These are phyloP conservation scores for Neurospora tetraspora DNA, from an alignment of 495 filamentous ascomycete genomes.

Conservation along the genomic window DNA sequence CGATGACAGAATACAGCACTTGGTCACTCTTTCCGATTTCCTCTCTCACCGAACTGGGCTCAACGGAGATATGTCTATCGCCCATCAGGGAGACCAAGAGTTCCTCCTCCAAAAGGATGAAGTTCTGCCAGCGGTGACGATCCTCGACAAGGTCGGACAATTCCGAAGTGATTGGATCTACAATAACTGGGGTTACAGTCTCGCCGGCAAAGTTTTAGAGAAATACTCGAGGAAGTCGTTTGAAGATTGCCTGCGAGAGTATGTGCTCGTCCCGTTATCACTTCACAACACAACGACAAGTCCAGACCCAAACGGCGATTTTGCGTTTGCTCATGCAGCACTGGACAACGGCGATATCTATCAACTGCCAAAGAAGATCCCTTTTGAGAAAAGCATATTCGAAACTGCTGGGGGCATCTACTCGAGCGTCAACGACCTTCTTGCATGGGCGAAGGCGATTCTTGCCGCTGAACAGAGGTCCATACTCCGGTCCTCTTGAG, in stretches of 20 bases:
- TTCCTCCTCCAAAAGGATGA: not conserved
- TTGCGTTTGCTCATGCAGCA: conserved; percentile 2
- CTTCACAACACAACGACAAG: not conserved
- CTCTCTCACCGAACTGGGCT: conserved; percentile 6
- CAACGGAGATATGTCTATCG: not conserved
- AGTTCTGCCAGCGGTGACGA: not conserved
- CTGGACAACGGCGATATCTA: not conserved
- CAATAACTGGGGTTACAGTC: conserved; percentile 16
- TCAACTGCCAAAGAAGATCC: conserved; percentile 2
- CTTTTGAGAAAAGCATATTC: conserved; percentile 12
- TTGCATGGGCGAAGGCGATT: not conserved
- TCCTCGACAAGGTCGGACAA: not conserved
- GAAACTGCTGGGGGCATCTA: conserved; percentile 7
- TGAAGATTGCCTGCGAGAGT: conserved; percentile 1
- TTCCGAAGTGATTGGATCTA: conserved; percentile 13
- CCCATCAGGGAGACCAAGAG: not conserved
- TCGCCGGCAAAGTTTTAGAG: conserved; percentile 16
- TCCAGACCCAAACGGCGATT: not conserved
- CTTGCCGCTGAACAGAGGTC: not conserved
- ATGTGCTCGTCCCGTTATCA: conserved; percentile 4
- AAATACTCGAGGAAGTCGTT: conserved; percentile 6
- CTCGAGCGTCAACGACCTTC: conserved; percentile 7
- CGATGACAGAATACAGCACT: not conserved
- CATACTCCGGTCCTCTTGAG: not conserved
- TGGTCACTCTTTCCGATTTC: not conserved